These are phyloP conservation scores for Verticillium klebahnii DNA, from an alignment of 2,329 filamentous ascomycete species.

Conservation along the genomic window DNA sequence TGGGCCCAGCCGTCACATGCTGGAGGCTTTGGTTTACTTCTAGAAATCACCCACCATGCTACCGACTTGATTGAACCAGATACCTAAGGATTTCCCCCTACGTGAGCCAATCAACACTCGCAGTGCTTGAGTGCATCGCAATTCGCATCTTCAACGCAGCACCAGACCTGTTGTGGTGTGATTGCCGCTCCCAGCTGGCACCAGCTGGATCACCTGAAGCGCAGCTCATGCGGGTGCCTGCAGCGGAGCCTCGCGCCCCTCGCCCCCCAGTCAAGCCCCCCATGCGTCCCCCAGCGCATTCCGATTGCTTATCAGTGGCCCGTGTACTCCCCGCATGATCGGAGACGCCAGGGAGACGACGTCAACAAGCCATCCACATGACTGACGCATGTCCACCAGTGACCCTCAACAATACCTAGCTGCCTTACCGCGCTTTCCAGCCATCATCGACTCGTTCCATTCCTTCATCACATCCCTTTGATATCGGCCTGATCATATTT, in stretches of 20 bases:
- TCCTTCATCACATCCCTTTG: background rate
- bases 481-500: background rate
- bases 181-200: background rate
- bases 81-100: too few species aligned
- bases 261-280: background rate
- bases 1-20: background rate
- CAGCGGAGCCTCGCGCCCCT: background rate
- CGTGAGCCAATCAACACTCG: too few species aligned
- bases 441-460: background rate
- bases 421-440: background rate
- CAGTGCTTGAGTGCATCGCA: too few species aligned
- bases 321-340: constrained; percentile 1
- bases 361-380: constrained; percentile 1
- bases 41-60: too few species aligned
- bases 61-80: background rate
- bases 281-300: background rate
- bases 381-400: background rate
- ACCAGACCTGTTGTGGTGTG: background rate
- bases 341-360: constrained; percentile 1
- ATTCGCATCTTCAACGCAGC: too few species aligned
- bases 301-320: background rate
- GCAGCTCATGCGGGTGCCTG: background rate
- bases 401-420: background rate
- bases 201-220: background rate
- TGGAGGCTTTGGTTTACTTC: background rate